phyloP scores from a whole-genome alignment of 768 basidiomycete genomes.

The Phanerochaete sordida region DNA sequence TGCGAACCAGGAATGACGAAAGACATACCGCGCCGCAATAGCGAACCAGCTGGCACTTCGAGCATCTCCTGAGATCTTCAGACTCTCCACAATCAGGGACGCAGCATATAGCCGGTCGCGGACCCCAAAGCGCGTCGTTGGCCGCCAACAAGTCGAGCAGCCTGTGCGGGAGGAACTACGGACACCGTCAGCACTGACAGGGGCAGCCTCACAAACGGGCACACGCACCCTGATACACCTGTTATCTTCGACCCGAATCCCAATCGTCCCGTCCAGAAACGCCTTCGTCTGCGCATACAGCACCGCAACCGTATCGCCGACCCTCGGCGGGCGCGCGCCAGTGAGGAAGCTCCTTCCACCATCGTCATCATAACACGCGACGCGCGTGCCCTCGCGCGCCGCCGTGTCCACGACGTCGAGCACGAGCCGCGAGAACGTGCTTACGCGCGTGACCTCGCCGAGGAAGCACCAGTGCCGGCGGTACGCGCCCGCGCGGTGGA shows the following conservation, averaged over 20 bases:
- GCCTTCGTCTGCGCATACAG: background rate
- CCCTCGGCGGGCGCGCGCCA: background rate
- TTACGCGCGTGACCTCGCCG: background rate
- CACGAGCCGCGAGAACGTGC: background rate
- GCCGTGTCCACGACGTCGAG: background rate
- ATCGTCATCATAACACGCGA: background rate
- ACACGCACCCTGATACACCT: background rate
- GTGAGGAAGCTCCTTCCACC: background rate
- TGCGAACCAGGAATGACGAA: no score
- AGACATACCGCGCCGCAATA: no score
- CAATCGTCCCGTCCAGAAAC: background rate
- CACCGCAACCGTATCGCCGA: background rate
- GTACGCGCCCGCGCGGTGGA: background rate
- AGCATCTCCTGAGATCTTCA: no score
- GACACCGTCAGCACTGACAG: no score
- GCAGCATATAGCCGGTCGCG: no score
- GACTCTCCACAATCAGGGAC: no score
- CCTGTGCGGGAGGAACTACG: no score
- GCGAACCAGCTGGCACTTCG: no score
- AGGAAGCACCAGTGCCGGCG: background rate
- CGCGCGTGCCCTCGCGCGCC: background rate
- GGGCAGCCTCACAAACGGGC: no score
- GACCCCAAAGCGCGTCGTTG: no score
- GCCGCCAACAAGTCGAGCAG: no score
- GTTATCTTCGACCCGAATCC: background rate